phyloP scores from a whole-genome alignment of 1,284 basidiomycete species.

The Gomphus sp. region DNA sequence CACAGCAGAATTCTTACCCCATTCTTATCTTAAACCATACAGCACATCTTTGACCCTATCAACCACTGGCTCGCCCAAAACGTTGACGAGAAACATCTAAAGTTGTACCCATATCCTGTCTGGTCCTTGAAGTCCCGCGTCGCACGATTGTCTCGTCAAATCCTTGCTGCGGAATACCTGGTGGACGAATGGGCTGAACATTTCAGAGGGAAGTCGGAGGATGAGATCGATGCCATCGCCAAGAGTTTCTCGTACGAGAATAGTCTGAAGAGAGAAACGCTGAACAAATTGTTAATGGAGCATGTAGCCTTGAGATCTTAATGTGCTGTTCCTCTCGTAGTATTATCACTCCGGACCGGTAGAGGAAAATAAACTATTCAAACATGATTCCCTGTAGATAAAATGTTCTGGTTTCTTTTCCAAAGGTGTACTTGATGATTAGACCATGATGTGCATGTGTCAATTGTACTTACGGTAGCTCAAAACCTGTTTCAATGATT shows the following conservation, averaged over 20 bases:
- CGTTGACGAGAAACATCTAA: constrained; percentile 25
- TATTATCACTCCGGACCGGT: background rate
- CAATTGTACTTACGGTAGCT: too few species aligned
- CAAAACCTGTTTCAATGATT: too few species aligned
- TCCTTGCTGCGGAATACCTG: constrained; percentile 55
- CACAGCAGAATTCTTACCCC: background rate
- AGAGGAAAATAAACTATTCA: background rate
- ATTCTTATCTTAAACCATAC: constrained; percentile 23
- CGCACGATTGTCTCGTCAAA: constrained; percentile 48
- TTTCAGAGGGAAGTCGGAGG: constrained; percentile 43
- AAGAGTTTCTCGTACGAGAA: constrained; percentile 53
- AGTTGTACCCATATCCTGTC: constrained; percentile 30
- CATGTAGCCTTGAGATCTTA: constrained; percentile 4
- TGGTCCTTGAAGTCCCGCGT: constrained; percentile 25
- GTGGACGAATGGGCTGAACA: constrained; percentile 57
- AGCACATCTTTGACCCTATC: constrained; percentile 50
- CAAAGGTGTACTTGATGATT: background rate
- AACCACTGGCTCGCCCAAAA: constrained; percentile 41
- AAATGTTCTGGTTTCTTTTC: background rate
- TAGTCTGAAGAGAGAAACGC: constrained; percentile 38
- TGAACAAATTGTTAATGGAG: constrained; percentile 27
- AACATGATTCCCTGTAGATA: background rate
- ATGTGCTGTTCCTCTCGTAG: background rate
- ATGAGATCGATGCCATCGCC: constrained; percentile 52
- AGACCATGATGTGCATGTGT: too few species aligned